Conservation (phyloP, 257 asterid genomes). For the Capsicum baccatum region DNA sequence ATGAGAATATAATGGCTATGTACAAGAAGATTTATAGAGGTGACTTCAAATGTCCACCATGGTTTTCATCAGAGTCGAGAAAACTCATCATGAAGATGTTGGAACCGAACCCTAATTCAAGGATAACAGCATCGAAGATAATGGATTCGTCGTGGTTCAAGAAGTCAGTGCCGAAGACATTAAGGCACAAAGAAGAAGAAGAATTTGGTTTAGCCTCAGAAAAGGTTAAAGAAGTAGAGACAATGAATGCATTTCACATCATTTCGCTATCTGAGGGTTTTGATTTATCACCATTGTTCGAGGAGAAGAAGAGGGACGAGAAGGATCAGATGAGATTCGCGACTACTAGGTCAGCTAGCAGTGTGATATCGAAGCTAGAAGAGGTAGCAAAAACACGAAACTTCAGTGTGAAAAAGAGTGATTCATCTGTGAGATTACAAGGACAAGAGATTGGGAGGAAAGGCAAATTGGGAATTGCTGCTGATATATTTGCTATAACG, state of each 20-base stretch:
- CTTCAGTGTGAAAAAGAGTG: conserved; percentile 51
- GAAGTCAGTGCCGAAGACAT: conserved; percentile 38
- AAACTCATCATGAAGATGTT: conserved; percentile 53
- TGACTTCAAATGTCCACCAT: conserved; percentile 63
- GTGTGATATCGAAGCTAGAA: conserved; percentile 53
- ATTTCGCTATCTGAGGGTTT: conserved; percentile 62
- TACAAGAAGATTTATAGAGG: conserved; percentile 55
- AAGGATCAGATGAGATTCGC: conserved; percentile 54
- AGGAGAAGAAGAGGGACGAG: conserved; percentile 50
- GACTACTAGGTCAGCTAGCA: conserved; percentile 49
- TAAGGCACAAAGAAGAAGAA: conserved; percentile 39
- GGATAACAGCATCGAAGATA: conserved; percentile 48
- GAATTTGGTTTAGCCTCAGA: conserved; percentile 17
- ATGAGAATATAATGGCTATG: conserved; percentile 51
- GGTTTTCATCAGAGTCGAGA: conserved; percentile 61
- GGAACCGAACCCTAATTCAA: conserved; percentile 56
- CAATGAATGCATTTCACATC: conserved; percentile 59
- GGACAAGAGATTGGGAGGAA: conserved; percentile 52
- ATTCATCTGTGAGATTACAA: conserved; percentile 51
- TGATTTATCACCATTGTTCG: conserved; percentile 57
- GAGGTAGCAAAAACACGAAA: conserved; percentile 52
- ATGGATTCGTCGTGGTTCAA: conserved; percentile 58
- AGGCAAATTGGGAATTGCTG: conserved; percentile 61
- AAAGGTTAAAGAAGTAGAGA: conserved; percentile 37
- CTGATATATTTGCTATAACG: conserved; percentile 51